Percentiles rank a stretch among this genome's conserved stretches.
Evolutionary conservation across 257 asterid species (phyloP).

Genomic region (Cynanchum wilfordii): DNA sequence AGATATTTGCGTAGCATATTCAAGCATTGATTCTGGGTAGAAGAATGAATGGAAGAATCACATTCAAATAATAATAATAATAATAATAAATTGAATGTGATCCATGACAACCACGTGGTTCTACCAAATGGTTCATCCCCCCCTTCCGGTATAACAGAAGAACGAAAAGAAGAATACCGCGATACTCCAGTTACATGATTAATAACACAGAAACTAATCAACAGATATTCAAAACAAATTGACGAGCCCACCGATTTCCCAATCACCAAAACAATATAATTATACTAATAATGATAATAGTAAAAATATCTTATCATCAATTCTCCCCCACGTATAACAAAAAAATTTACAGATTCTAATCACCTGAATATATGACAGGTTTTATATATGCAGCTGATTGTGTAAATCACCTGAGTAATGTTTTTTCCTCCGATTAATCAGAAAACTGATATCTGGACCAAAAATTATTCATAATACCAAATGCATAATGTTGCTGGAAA

Average conservation of each 20-base stretch:
- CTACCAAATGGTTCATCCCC: neutral
- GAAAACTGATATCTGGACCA: neutral
- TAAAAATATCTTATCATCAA: neutral
- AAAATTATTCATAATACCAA: neutral
- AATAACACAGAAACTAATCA: neutral
- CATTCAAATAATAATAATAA: too few relatives aligned
- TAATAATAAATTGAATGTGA: neutral
- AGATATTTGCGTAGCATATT: neutral
- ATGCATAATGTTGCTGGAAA: neutral
- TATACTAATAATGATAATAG: neutral
- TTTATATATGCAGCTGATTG: neutral
- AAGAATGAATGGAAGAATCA: neutral
- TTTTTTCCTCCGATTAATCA: neutral
- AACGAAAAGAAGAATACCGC: neutral
- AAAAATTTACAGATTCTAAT: too few relatives aligned
- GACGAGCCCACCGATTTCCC: neutral
- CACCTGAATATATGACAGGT: neutral
- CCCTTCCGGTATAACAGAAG: neutral
- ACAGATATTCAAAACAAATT: neutral
- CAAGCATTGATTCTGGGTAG: neutral
- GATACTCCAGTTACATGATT: neutral
- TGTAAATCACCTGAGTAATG: neutral
- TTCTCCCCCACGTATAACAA: neutral
- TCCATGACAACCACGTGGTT: neutral
- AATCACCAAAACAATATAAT: neutral